These are phyloP conservation scores for Beauveria sp. DNA, from an alignment of 2,329 filamentous ascomycete genomes.

Conservation along the genomic window DNA sequence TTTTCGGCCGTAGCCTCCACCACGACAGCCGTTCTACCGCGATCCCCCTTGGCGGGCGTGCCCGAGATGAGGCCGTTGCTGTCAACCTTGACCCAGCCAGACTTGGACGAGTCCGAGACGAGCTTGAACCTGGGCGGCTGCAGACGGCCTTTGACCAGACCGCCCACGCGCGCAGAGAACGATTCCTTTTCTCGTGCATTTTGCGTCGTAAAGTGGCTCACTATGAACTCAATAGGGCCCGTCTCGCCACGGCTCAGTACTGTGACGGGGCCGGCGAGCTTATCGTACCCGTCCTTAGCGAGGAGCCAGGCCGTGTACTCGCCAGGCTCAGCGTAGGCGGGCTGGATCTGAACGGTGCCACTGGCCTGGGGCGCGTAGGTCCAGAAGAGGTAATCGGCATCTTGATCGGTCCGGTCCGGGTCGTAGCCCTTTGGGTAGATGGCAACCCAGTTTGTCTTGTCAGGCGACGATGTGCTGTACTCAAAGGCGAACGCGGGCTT, in stretches of 20 bases:
- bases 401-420: conserved; percentile 13
- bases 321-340: background rate
- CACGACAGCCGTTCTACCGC: conserved; percentile 17
- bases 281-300: background rate
- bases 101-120: conserved; percentile 16
- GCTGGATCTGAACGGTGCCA: conserved; percentile 14
- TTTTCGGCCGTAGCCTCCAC: conserved; percentile 22
- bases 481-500: conserved; percentile 15
- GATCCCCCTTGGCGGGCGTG: conserved; percentile 19
- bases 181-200: conserved; percentile 28
- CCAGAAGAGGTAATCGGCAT: conserved; percentile 16
- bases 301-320: conserved; percentile 7
- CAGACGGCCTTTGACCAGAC: conserved; percentile 24
- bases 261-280: background rate
- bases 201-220: conserved; percentile 22
- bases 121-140: conserved; percentile 21
- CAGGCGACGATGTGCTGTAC: conserved; percentile 15
- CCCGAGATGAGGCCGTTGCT: conserved; percentile 28
- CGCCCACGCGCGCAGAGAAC: conserved; percentile 25
- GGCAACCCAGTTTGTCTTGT: conserved; percentile 20
- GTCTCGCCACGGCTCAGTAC: conserved; percentile 5
- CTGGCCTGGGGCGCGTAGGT: conserved; percentile 14
- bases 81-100: conserved; percentile 26
- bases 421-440: conserved; percentile 17
- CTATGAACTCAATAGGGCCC: conserved; percentile 22